Conservation (phyloP, 768 basidiomycete species). For the Naganishia friedmannii region DNA sequence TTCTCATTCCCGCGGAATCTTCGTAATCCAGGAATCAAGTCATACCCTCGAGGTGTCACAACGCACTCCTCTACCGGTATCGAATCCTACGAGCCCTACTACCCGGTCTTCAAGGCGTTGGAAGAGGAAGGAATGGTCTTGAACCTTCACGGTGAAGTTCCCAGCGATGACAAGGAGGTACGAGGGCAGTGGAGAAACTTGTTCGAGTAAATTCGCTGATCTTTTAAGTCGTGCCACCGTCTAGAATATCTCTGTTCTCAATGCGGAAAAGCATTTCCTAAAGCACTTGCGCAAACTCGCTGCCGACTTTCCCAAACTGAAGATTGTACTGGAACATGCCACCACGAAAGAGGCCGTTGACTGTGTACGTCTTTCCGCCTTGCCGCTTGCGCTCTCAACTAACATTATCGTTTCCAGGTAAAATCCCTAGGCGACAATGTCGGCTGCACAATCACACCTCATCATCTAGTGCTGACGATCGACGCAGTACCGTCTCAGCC, state of each 20-base stretch:
- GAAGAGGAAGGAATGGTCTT: conserved; percentile 88
- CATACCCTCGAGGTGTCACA: conserved; percentile 94
- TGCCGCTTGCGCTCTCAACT: not conserved
- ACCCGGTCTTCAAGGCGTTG: conserved; percentile 90
- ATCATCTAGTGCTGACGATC: conserved; percentile 88
- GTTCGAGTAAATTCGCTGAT: no score
- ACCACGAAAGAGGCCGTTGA: conserved; percentile 89
- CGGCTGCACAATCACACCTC: conserved; percentile 93
- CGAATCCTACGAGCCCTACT: conserved; percentile 89
- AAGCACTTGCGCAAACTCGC: conserved; percentile 82
- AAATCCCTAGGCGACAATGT: conserved; percentile 67
- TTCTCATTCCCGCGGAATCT: not conserved
- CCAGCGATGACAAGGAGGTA: conserved; percentile 69
- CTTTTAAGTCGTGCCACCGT: no score
- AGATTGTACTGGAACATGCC: conserved; percentile 95
- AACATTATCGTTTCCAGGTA: conserved; percentile 39
- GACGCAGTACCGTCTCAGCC: conserved; percentile 96
- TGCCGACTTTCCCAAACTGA: conserved; percentile 74
- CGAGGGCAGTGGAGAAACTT: conserved; percentile 7
- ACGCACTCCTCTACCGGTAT: conserved; percentile 96
- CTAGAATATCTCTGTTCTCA: conserved; percentile 88
- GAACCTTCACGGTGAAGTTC: conserved; percentile 95
- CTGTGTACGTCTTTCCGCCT: conserved; percentile 63
- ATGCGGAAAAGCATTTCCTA: conserved; percentile 85
- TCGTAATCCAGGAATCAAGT: conserved; percentile 69